A percentile compares a stretch with the other conserved stretches of the same genome.
phyloP scores from a whole-genome alignment of 1,284 basidiomycete species.

The Chondrostereum purpureum region DNA sequence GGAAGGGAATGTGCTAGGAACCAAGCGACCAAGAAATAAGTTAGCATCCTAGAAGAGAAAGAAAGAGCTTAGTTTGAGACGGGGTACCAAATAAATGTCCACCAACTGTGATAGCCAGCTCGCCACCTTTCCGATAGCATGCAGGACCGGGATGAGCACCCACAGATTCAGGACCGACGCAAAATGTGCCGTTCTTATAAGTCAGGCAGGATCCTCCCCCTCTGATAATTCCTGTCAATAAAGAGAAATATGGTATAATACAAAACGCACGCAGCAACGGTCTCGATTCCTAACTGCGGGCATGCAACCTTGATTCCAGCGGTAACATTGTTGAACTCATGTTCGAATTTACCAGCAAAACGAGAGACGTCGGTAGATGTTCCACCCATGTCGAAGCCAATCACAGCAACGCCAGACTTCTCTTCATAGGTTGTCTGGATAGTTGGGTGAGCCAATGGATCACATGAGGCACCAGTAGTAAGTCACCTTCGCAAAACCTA shows the following conservation, averaged over 20 bases:
- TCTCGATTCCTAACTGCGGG: conserved; percentile 74
- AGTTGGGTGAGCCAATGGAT: background rate
- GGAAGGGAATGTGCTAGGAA: conserved; percentile 6
- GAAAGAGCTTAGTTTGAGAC: background rate
- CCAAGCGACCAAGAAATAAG: conserved; percentile 7
- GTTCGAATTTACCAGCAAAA: conserved; percentile 70
- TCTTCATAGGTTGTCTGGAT: conserved; percentile 58
- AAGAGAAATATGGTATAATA: conserved; percentile 9
- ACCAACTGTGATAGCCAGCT: conserved; percentile 7
- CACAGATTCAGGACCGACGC: conserved; percentile 64
- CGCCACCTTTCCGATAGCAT: conserved; percentile 46
- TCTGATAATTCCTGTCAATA: conserved; percentile 46
- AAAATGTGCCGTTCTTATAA: conserved; percentile 49
- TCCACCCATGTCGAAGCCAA: conserved; percentile 71
- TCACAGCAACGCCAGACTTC: conserved; percentile 48
- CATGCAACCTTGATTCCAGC: conserved; percentile 76
- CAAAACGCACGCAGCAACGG: conserved; percentile 48
- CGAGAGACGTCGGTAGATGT: conserved; percentile 79
- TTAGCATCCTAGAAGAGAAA: conserved; percentile 3
- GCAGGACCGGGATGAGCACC: conserved; percentile 72
- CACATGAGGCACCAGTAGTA: background rate
- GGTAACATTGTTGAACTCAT: conserved; percentile 75
- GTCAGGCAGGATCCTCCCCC: conserved; percentile 58
- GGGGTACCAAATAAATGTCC: background rate
- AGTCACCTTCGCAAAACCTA: conserved; percentile 53